Conservation (phyloP, 1,284 basidiomycete genomes). For the Apiotrichum gracile region DNA sequence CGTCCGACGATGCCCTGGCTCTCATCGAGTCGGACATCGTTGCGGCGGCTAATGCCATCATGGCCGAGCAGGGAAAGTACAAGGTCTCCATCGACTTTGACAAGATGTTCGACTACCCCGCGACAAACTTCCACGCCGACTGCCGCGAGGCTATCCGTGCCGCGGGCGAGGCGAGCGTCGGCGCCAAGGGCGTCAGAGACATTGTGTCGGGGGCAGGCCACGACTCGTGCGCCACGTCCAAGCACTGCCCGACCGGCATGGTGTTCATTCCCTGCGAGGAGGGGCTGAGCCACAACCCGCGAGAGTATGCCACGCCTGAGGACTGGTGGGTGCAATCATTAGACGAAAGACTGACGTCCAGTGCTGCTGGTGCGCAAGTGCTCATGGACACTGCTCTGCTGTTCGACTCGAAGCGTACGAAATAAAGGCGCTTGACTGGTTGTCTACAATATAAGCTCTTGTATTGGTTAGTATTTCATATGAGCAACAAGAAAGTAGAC, state of each 20-base stretch:
- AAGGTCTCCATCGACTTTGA: constrained; percentile 3
- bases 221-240: constrained; percentile 17
- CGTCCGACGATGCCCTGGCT: constrained; percentile 9
- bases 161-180: constrained; percentile 1
- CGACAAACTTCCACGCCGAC: constrained; percentile 5
- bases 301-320: constrained; percentile 24
- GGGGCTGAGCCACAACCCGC: constrained; percentile 26
- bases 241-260: constrained; percentile 28
- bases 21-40: constrained; percentile 15
- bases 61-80: not conserved
- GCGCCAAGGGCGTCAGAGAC: not conserved
- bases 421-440: too few species aligned
- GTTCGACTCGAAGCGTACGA: constrained; percentile 2
- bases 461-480: too few species aligned
- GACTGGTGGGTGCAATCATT: constrained; percentile 6
- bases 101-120: constrained; percentile 11
- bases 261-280: constrained; percentile 30
- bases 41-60: constrained; percentile 1
- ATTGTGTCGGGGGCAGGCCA: constrained; percentile 22
- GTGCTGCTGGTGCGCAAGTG: constrained; percentile 16
- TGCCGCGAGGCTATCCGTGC: constrained; percentile 11
- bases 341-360: not conserved
- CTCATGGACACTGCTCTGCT: constrained; percentile 17
- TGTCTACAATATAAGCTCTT: too few species aligned
- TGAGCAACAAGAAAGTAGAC: too few species aligned